These are phyloP conservation scores for Pleurotus ostreatus DNA, from an alignment of 768 basidiomycete species.

Conservation along the genomic window DNA sequence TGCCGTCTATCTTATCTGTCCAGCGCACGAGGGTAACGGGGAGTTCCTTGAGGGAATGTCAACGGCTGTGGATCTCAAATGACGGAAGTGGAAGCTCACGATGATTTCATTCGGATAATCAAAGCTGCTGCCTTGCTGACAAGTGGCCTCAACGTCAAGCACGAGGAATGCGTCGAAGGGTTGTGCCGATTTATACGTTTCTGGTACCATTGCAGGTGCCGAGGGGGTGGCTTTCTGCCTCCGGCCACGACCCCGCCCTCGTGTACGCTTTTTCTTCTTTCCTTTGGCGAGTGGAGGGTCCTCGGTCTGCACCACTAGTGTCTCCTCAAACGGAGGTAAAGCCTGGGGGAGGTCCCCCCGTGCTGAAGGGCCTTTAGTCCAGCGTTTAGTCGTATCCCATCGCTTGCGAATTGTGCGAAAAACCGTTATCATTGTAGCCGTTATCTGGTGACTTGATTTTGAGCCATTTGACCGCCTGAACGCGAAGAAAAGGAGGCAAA, in stretches of 20 bases:
- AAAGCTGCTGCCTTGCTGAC: conserved; percentile 61
- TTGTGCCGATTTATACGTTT: conserved; percentile 26
- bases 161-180: conserved; percentile 80
- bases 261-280: conserved; percentile 1
- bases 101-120: conserved; percentile 96
- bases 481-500: neutral
- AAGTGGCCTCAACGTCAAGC: conserved; percentile 89
- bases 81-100: conserved; percentile 41
- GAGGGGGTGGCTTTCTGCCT: conserved; percentile 10
- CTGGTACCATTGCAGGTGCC: neutral
- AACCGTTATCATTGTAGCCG: neutral
- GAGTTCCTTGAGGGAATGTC: conserved; percentile 62
- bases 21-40: conserved; percentile 88
- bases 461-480: neutral
- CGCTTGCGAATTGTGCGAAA: neutral
- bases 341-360: neutral
- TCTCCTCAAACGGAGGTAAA: neutral
- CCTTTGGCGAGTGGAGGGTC: neutral
- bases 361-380: neutral
- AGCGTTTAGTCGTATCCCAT: neutral
- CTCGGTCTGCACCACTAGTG: no score
- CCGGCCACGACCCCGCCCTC: neutral
- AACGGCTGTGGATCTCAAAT: neutral
- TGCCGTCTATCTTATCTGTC: conserved; percentile 58
- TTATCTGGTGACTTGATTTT: neutral